Base-by-base conservation (phyloP, 1,284 basidiomycete species). In the Fomitiporia mediterranea region DNA sequence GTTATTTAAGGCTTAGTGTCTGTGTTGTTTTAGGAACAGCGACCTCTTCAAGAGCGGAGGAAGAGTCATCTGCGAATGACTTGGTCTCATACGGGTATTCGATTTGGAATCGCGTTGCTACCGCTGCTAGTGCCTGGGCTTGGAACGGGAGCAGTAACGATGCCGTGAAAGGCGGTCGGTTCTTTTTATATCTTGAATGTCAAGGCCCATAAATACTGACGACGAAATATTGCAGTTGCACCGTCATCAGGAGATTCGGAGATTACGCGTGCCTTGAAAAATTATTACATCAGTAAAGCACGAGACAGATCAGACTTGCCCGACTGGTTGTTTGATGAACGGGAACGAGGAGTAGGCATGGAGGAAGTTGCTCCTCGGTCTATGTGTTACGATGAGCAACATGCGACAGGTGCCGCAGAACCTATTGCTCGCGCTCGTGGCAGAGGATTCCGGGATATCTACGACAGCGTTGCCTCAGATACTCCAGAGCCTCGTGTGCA, bases 241-340 rank as follows among this genome's bases (percentile, higher is more conserved):
- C 27, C 43, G 13, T 49, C 39, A 9, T 39, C 54, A 42, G 71
- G 76, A 49, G 84, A 86, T 59, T 82, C 80, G 3, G 78, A 79
- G 39, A 73, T 87, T 30, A 79, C 77, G 3, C 75, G 76, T n/a
- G 81, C 80, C 1, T 78, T 87, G 78, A 84, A 84, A 65, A 78
- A 80, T 0, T 86, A 86, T 64, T 79, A 86, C 62, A 72, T 84
- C 39, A 75, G 75, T 34, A 82, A 83, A 66, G 83, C 83, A 13
- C 74, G 73, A 32, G 71, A 76, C 43, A 77, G 77, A 4, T 65
- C 75, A 19, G 83, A 86, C 63, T 74, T 88, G n/a, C 84, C 85
- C 9, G 70, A 73, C 5, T 87, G 84, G 84, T 73, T 88, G 7
- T 86, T 87, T 61, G 76, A 76, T 48, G 79, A 79, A 55, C 71